These are phyloP conservation scores for Sphagnum contortum DNA, from an alignment of 225 moss, liverwort and hornwort genomes.

Conservation along the genomic window DNA sequence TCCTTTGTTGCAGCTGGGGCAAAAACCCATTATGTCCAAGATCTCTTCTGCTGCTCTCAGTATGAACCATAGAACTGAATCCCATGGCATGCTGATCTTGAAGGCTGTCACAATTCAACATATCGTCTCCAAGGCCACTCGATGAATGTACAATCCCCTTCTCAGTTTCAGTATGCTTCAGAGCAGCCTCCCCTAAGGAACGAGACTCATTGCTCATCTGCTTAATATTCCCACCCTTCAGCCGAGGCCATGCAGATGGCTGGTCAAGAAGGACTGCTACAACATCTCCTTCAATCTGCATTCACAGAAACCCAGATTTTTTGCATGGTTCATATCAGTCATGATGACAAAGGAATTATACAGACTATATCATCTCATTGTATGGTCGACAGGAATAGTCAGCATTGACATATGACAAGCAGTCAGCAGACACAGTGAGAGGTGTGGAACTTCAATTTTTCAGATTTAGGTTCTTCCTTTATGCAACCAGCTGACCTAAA, in stretches of 20 bases:
- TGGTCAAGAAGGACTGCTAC: conserved; percentile 78
- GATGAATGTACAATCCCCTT: conserved; percentile 7
- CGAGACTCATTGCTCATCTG: conserved; percentile 31
- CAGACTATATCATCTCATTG: too few species aligned
- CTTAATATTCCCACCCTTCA: conserved; percentile 57
- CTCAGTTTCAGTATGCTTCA: conserved; percentile 7
- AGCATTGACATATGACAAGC: too few species aligned
- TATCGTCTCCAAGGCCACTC: conserved; percentile 10
- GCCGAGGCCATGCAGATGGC: conserved; percentile 58
- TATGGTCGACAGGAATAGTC: too few species aligned
- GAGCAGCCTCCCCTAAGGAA: conserved; percentile 12
- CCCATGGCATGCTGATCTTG: conserved; percentile 1
- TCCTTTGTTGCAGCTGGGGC: conserved; percentile 9
- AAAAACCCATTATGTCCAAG: conserved; percentile 7
- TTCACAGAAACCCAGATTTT: not conserved
- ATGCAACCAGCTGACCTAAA: too few species aligned
- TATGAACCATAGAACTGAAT: conserved; percentile 4
- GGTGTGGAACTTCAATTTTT: too few species aligned
- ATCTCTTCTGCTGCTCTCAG: conserved; percentile 12
- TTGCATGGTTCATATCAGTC: too few species aligned
- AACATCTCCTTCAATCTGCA: conserved; percentile 89
- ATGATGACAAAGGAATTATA: too few species aligned
- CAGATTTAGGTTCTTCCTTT: too few species aligned
- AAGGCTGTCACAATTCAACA: not conserved
- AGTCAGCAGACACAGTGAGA: too few species aligned